These are phyloP conservation scores for Suillus tomentosus DNA, from an alignment of 768 basidiomycete species.

Conservation along the genomic window DNA sequence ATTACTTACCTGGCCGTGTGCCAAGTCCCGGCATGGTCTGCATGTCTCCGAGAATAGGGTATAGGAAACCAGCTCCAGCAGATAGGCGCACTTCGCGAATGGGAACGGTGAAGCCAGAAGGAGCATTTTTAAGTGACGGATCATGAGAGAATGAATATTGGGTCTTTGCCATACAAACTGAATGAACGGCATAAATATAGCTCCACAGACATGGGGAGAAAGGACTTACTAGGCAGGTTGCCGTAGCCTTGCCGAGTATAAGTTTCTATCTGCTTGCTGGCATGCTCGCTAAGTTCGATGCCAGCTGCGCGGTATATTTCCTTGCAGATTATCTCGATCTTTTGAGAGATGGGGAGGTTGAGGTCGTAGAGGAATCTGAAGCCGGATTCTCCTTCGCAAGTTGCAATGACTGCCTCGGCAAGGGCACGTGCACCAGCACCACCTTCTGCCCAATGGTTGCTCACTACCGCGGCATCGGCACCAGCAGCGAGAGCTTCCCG, in stretches of 20 bases:
- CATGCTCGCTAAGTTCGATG: constrained; percentile 83
- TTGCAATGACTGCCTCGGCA: constrained; percentile 87
- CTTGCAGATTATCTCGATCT: constrained; percentile 84
- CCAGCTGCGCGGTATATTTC: constrained; percentile 96
- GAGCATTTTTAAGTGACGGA: constrained; percentile 86
- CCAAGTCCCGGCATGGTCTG: constrained; percentile 97
- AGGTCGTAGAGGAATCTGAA: constrained; percentile 96
- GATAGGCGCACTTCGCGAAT: constrained; percentile 86
- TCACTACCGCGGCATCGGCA: constrained; percentile 92
- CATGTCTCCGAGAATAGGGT: constrained; percentile 95
- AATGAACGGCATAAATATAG: constrained; percentile 16
- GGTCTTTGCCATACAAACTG: constrained; percentile 97
- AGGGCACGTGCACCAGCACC: constrained; percentile 88
- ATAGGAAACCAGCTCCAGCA: constrained; percentile 95
- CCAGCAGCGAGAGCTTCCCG: constrained; percentile 80
- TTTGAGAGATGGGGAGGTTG: constrained; percentile 78
- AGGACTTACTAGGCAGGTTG: constrained; percentile 69
- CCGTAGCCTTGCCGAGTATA: constrained; percentile 91
- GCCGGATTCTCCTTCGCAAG: constrained; percentile 77
- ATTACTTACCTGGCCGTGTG: constrained; percentile 74
- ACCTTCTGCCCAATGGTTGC: constrained; percentile 97
- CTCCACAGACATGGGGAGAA: constrained; percentile 8
- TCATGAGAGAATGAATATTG: constrained; percentile 98
- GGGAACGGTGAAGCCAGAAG: constrained; percentile 90
- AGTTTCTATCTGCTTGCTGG: constrained; percentile 81